Conservation (phyloP, 305 asterid genomes). For the Withania somnifera region DNA sequence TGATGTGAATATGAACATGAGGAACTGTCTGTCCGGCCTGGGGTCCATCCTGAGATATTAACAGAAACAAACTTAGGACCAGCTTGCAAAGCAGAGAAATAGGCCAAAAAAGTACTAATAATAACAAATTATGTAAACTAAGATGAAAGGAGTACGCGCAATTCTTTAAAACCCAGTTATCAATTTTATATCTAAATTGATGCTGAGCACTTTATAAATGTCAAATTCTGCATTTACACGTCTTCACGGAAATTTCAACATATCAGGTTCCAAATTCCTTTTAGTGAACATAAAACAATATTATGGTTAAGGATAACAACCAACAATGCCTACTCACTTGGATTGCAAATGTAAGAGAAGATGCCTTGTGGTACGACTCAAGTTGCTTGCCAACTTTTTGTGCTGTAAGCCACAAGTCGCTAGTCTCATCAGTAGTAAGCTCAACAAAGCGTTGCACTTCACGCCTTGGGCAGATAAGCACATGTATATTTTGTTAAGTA, state of each 20-base stretch:
- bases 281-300: not conserved
- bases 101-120: not conserved
- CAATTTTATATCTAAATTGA: not conserved
- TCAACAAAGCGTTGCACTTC: constrained; percentile 73
- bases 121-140: not conserved
- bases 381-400: constrained; percentile 72
- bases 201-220: not conserved
- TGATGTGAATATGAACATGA: constrained; percentile 84
- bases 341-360: constrained; percentile 75
- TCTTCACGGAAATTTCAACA: not conserved
- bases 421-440: constrained; percentile 75
- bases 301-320: not conserved
- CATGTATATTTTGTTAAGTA: constrained; percentile 73
- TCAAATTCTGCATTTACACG: not conserved
- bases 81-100: not conserved
- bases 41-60: constrained; percentile 68
- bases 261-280: not conserved
- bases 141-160: not conserved
- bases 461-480: constrained; percentile 94
- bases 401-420: constrained; percentile 79
- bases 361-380: constrained; percentile 82
- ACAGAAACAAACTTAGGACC: not conserved
- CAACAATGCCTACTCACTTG: constrained; percentile 49
- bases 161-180: not conserved
- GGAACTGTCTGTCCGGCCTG: constrained; percentile 93